Evolutionary conservation across 108 stramenopile genomes (phyloP).

Genomic region (Mediolabrus comicus): DNA sequence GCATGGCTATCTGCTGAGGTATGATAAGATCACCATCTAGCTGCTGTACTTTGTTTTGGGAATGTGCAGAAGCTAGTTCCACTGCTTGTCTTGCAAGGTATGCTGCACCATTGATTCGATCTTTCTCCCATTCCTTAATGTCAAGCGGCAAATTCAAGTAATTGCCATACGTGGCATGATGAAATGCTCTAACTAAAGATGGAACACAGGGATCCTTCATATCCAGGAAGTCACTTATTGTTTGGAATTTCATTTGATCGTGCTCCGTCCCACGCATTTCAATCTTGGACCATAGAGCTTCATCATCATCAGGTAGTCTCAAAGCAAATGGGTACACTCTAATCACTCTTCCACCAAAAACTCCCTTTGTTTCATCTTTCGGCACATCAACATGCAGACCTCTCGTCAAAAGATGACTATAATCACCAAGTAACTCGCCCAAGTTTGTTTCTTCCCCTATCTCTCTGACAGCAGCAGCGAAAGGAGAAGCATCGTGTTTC

Average conservation of each 20-base stretch:
- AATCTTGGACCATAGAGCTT: constrained; percentile 2
- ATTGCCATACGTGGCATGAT: constrained; percentile 52
- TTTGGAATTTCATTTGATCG: constrained; percentile 42
- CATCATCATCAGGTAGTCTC: constrained; percentile 13
- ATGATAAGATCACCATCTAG: constrained; percentile 2
- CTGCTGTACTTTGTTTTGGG: constrained; percentile 1
- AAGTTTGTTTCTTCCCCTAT: constrained; percentile 54
- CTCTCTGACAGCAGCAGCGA: constrained; percentile 49
- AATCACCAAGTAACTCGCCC: constrained; percentile 3
- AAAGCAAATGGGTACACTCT: constrained; percentile 58
- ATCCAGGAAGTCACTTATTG: constrained; percentile 36
- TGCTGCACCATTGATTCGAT: constrained; percentile 51
- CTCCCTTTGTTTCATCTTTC: constrained; percentile 10
- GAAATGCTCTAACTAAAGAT: constrained; percentile 47
- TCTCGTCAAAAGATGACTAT: background rate
- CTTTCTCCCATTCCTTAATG: constrained; percentile 40
- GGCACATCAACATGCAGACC: constrained; percentile 49
- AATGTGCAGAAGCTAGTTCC: constrained; percentile 25
- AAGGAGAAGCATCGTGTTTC: constrained; percentile 41
- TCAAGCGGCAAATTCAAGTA: constrained; percentile 26
- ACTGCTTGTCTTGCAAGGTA: constrained; percentile 43
- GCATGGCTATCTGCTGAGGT: constrained; percentile 38
- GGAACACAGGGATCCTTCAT: constrained; percentile 41
- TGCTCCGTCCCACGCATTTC: constrained; percentile 56
- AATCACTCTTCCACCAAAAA: constrained; percentile 41